phyloP scores from a whole-genome alignment of 768 basidiomycete genomes.

The Lactarius vividus region DNA sequence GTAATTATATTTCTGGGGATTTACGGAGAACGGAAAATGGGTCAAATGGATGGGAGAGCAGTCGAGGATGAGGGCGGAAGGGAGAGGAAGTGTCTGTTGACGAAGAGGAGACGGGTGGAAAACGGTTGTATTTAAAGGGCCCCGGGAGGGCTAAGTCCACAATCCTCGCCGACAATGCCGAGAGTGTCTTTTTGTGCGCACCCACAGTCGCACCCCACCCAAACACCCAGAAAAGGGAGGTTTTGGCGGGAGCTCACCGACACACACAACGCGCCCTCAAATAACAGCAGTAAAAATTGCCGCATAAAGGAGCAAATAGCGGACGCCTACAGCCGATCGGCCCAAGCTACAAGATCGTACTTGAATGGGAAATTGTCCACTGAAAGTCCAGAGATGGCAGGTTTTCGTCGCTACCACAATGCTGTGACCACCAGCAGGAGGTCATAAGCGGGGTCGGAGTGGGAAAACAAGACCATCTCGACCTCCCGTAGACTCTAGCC shows the following conservation, averaged over 20 bases:
- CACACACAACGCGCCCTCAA: constrained; percentile 14
- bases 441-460: constrained; percentile 10
- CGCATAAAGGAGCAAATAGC: not conserved
- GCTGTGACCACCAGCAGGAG: not conserved
- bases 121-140: constrained; percentile 16
- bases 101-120: not conserved
- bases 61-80: not conserved
- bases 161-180: constrained; percentile 1
- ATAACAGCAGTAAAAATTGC: not conserved
- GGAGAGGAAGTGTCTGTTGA: not conserved
- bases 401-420: not conserved
- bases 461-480: not conserved
- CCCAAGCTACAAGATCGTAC: constrained; percentile 5
- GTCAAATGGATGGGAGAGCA: not conserved
- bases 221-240: constrained; percentile 16
- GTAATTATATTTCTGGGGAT: not conserved
- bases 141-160: not conserved
- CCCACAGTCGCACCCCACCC: constrained; percentile 10
- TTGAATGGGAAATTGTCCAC: not conserved
- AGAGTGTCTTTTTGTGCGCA: not conserved
- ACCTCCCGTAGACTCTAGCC: too few species aligned
- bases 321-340: constrained; percentile 11
- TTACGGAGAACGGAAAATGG: not conserved
- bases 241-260: constrained; percentile 1
- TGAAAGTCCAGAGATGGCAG: not conserved